A percentile compares a stretch with the other conserved stretches of the same genome.
Conservation (phyloP, 306 rosid species). For the Echinosophora koreensis region DNA sequence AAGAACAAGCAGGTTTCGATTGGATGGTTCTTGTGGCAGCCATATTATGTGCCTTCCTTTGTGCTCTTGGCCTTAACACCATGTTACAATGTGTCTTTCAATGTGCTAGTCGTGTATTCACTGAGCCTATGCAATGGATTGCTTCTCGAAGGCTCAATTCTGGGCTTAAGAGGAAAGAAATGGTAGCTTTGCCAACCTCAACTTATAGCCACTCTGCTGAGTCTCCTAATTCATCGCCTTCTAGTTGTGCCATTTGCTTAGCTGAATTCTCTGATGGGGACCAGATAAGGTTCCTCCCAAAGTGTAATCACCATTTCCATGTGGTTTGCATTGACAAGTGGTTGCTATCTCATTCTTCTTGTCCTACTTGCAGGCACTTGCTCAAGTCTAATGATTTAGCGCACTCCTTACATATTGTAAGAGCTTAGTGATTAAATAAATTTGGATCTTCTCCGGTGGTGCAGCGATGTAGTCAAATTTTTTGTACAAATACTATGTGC, state of each 20-base stretch:
- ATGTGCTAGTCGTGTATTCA: conserved; percentile 62
- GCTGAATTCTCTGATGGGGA: conserved; percentile 76
- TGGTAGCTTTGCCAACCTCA: conserved; percentile 76
- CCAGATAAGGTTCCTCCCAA: conserved; percentile 69
- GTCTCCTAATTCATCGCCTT: conserved; percentile 34
- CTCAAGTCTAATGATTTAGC: conserved; percentile 36
- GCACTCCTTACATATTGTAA: conserved; percentile 17
- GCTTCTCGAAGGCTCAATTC: conserved; percentile 65
- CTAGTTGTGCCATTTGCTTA: conserved; percentile 74
- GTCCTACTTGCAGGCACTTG: conserved; percentile 82
- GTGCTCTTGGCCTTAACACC: conserved; percentile 83
- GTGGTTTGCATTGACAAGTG: conserved; percentile 80
- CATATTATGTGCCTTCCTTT: conserved; percentile 70
- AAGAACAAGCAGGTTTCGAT: conserved; percentile 48
- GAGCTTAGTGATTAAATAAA: too few relatives aligned
- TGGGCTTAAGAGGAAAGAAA: conserved; percentile 73
- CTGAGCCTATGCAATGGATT: conserved; percentile 63
- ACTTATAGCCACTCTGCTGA: conserved; percentile 41
- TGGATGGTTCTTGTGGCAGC: conserved; percentile 69
- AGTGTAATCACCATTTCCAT: conserved; percentile 79
- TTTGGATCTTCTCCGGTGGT: too few relatives aligned
- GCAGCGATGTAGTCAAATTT: too few relatives aligned
- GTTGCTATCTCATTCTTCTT: conserved; percentile 81
- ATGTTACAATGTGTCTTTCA: conserved; percentile 72
- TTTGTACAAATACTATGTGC: too few relatives aligned